These are phyloP conservation scores for Cryptosporidium muris DNA, from an alignment of 169 alveolate species.

Conservation along the genomic window DNA sequence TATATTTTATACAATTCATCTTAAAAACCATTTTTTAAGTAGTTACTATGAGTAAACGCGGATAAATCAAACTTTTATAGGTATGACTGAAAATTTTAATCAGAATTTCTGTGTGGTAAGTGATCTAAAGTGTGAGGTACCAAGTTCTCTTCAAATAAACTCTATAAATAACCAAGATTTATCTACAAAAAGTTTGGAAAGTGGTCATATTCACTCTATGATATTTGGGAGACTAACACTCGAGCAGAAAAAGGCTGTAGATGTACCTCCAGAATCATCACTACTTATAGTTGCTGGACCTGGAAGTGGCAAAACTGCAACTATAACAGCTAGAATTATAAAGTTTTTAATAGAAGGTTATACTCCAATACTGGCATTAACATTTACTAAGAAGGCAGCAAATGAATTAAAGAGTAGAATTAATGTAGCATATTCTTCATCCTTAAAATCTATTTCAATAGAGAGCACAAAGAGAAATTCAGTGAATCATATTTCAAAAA, in stretches of 20 bases:
- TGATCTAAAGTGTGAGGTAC: too few relatives aligned
- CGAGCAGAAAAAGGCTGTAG: constrained; percentile 80
- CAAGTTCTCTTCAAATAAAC: too few relatives aligned
- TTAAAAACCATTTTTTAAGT: too few relatives aligned
- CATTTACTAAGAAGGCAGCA: constrained; percentile 79
- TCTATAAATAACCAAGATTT: too few relatives aligned
- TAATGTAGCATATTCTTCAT: constrained; percentile 54
- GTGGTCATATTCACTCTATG: constrained; percentile 47
- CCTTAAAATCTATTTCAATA: neutral
- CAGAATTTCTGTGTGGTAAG: too few relatives aligned
- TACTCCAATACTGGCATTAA: constrained; percentile 75
- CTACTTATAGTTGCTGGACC: constrained; percentile 83
- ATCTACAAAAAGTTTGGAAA: neutral
- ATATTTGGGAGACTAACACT: constrained; percentile 75
- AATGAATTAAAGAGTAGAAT: constrained; percentile 74
- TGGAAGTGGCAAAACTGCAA: constrained; percentile 84
- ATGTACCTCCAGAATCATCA: constrained; percentile 72
- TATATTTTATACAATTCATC: too few relatives aligned
- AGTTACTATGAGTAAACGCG: too few relatives aligned
- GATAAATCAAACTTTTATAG: too few relatives aligned
- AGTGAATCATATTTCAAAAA: neutral
- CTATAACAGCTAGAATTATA: constrained; percentile 80
- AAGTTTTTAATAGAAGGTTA: constrained; percentile 73
- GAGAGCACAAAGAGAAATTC: neutral
- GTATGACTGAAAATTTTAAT: too few relatives aligned